phyloP scores from a whole-genome alignment of 2,329 filamentous ascomycete species.

The Bipolaris gigantea region DNA sequence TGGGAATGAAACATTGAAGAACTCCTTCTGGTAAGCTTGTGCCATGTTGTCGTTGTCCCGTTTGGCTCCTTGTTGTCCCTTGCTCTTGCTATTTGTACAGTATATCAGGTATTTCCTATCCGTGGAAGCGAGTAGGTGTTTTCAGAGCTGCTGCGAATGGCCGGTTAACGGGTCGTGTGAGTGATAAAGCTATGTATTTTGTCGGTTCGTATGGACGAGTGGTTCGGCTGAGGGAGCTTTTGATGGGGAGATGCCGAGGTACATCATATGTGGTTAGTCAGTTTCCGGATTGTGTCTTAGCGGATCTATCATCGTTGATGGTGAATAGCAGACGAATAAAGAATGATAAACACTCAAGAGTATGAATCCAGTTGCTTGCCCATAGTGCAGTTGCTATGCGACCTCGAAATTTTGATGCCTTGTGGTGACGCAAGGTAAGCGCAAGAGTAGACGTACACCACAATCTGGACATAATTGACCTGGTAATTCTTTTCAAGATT shows the following conservation, averaged over 20 bases:
- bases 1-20: conserved; percentile 76
- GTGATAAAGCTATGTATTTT: background rate
- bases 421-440: too few relatives aligned
- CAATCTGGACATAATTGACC: too few relatives aligned
- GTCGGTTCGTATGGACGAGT: conserved; percentile 19
- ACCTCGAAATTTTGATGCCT: too few relatives aligned
- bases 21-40: conserved; percentile 55
- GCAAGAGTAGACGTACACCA: too few relatives aligned
- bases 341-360: too few relatives aligned
- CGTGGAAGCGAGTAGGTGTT: too few relatives aligned
- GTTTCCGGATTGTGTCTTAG: background rate
- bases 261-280: background rate
- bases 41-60: conserved; percentile 23
- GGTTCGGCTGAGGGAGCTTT: conserved; percentile 17
- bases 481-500: too few relatives aligned
- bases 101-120: rapidly evolving
- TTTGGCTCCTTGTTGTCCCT: background rate
- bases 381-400: too few relatives aligned
- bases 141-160: rapidly evolving
- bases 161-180: background rate
- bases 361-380: too few relatives aligned
- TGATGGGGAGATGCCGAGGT: conserved; percentile 7
- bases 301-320: background rate
- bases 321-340: background rate
- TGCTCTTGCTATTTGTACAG: conserved; percentile 9